Conservation (phyloP, 768 basidiomycete genomes). For the Boletus sp. region DNA sequence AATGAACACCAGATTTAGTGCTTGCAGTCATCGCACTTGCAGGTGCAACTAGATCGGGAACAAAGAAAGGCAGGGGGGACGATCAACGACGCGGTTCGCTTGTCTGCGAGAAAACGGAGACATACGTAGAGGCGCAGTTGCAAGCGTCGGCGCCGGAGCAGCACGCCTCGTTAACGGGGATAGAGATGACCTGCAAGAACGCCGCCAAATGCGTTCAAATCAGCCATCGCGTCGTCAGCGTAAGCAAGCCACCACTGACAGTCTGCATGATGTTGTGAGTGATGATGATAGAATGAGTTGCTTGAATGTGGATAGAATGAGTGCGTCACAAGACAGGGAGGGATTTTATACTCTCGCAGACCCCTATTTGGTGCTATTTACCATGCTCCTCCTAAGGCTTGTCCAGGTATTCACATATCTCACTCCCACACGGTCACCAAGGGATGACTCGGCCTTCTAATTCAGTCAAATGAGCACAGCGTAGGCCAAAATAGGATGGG, state of each 20-base stretch:
- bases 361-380: constrained; percentile 2
- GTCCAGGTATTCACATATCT: neutral
- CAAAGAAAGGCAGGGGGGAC: neutral
- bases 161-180: constrained; percentile 19
- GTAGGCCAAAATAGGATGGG: too few species aligned
- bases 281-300: neutral
- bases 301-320: neutral
- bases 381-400: neutral
- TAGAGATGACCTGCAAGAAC: constrained; percentile 2
- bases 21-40: constrained; percentile 22
- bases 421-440: too few species aligned
- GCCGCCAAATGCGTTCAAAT: neutral
- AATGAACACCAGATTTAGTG: neutral
- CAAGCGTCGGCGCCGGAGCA: constrained; percentile 9
- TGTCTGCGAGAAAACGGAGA: neutral
- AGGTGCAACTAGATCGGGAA: constrained; percentile 9
- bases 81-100: neutral
- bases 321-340: neutral
- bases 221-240: neutral
- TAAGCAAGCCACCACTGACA: constrained; percentile 1
- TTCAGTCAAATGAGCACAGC: too few species aligned
- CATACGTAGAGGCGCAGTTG: constrained; percentile 12
- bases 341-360: constrained; percentile 4
- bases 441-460: too few species aligned
- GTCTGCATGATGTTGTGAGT: constrained; percentile 13